Conservation (phyloP, 78 protist genomes). For the Salpingoeca rosetta region DNA sequence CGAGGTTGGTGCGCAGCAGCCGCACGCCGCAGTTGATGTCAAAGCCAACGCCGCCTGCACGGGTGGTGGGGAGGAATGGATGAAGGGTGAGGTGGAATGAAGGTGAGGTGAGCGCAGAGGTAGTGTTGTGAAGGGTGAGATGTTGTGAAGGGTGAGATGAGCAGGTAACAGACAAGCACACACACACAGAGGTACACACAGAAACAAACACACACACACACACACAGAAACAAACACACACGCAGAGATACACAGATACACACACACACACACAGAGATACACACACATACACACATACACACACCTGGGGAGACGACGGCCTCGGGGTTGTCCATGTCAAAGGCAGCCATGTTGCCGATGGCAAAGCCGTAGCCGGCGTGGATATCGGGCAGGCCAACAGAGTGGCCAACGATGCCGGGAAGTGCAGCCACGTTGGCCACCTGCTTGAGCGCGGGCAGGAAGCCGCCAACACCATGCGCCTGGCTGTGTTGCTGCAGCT, state of each 20-base stretch:
- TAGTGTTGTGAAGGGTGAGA: background rate
- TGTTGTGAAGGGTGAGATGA: slow-evolving; percentile 25
- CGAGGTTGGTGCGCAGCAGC: slow-evolving; percentile 79
- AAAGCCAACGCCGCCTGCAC: slow-evolving; percentile 68
- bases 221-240: too few relatives aligned
- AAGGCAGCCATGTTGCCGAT: slow-evolving; percentile 94
- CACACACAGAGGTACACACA: too few relatives aligned
- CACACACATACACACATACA: too few relatives aligned
- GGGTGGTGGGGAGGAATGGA: background rate
- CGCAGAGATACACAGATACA: too few relatives aligned
- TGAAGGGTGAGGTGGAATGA: background rate
- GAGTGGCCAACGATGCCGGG: slow-evolving; percentile 82
- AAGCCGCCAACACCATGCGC: slow-evolving; percentile 43
- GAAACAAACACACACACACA: too few relatives aligned
- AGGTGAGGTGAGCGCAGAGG: background rate
- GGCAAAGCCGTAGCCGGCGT: slow-evolving; percentile 87
- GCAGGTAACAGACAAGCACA: slow-evolving; percentile 30
- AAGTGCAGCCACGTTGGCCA: slow-evolving; percentile 81
- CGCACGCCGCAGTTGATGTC: slow-evolving; percentile 98
- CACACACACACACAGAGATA: too few relatives aligned
- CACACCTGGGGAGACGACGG: slow-evolving; percentile 93
- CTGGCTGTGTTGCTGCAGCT: slow-evolving; percentile 44
- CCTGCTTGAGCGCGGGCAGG: slow-evolving; percentile 53
- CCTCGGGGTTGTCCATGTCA: slow-evolving; percentile 76
- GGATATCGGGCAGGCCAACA: slow-evolving; percentile 85